Percentiles rank a stretch among this genome's conserved stretches.
Evolutionary conservation across 2,329 filamentous ascomycete species (phyloP).

Genomic region (Plenodomus biglobosus): DNA sequence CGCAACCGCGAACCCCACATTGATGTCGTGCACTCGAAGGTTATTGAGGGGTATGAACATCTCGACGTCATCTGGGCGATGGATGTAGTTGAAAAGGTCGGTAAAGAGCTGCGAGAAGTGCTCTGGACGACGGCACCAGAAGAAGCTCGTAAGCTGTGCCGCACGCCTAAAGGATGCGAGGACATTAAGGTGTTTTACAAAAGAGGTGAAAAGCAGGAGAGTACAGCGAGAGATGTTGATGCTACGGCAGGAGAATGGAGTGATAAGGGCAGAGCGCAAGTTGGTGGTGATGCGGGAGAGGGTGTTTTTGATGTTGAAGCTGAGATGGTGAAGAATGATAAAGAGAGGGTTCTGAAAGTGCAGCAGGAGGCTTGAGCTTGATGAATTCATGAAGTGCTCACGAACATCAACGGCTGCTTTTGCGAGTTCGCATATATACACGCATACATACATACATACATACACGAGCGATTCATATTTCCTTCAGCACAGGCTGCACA

Average conservation of each 20-base stretch:
- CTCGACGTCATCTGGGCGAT: constrained; percentile 95
- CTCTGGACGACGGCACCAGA: constrained; percentile 73
- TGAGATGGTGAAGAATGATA: constrained; percentile 9
- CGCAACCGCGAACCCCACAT: constrained; percentile 79
- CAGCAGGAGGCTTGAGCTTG: background rate
- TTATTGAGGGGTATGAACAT: constrained; percentile 84
- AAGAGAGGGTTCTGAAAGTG: background rate
- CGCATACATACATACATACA: too few species aligned
- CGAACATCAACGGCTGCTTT: background rate
- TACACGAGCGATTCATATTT: too few species aligned
- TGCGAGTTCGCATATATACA: background rate
- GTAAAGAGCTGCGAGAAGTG: constrained; percentile 75
- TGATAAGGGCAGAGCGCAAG: constrained; percentile 28
- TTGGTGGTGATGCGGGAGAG: constrained; percentile 31
- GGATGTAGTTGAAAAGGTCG: constrained; percentile 81
- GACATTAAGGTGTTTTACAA: constrained; percentile 38
- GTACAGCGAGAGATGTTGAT: constrained; percentile 27
- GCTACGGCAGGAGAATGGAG: constrained; percentile 37
- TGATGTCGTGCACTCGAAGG: constrained; percentile 74
- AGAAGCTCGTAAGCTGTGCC: constrained; percentile 60
- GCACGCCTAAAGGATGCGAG: constrained; percentile 66
- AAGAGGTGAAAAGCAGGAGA: constrained; percentile 16
- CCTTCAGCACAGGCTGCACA: too few species aligned
- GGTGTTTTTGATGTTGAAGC: constrained; percentile 19
- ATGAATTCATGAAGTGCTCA: background rate